Evolutionary conservation across 495 filamentous ascomycete genomes (phyloP), one percentile per base, ranked within the genome.

Genomic region (Tuber calosporum): DNA sequence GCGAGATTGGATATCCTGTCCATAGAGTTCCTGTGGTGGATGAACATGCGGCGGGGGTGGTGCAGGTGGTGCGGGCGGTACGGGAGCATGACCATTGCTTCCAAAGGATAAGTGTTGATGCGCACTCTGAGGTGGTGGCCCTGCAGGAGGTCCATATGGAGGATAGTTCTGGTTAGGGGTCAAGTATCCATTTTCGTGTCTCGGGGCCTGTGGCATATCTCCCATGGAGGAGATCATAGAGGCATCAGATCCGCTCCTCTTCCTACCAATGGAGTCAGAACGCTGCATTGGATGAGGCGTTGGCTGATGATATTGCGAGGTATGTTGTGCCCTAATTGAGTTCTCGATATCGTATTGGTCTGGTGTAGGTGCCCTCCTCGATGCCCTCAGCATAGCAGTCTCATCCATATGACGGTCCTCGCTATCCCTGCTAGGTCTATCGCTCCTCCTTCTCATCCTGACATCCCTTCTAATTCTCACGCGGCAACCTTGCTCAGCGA

Each of bases 391-490:
- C 73, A 79, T 75, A 13, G 80, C 79, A 15, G 80, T 82, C 70
- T 82, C 80, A 69, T 82, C 80, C 77, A 81, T 72, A 62, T 62
- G 53, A 9, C 73, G 71, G 6, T 79, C 74, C 73, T 81, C 79
- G 19, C 79, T 76, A 34, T 81, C 77, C 66, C 80, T 72, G n/a
- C 79, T 79, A 34, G 73, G 73, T 26, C 79, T 75, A 41, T 82
- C 80, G 69, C 71, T 82, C 42, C 80, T 77, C 69, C 94, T 89
- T 83, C 95, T 90, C 95, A 99, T 99, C 66, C 95, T 89, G 22
- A 99, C 95, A 86, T 99, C 95, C 75, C 95, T 92, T 74, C 95
- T 88, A 79, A 99, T 99, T 38, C 95, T 91, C 62, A 99, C 95
- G 73, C 96, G 93, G 82, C 95, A 99, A 58, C 95, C 95, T 83